Percentiles rank a stretch among this genome's conserved stretches.
Evolutionary conservation across 2,329 filamentous ascomycete genomes (phyloP).

Genomic region (Neophaeococcomyces aloes): DNA sequence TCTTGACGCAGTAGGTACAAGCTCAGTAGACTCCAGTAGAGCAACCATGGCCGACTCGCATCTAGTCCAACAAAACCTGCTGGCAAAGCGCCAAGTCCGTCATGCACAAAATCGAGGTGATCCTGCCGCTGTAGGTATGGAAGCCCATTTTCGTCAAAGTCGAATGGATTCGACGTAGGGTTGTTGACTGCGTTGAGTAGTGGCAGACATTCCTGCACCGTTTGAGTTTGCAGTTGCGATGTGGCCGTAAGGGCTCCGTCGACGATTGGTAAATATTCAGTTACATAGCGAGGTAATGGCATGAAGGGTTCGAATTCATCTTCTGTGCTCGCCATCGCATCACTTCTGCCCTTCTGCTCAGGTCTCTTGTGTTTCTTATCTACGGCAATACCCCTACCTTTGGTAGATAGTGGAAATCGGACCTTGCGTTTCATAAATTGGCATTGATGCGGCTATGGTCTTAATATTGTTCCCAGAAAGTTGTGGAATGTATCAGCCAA

Average conservation of each 20-base stretch:
- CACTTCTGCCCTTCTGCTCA: too few relatives aligned
- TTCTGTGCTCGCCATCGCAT: not conserved
- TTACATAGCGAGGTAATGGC: constrained; percentile 31
- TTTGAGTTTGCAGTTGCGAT: constrained; percentile 57
- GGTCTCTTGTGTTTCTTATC: too few relatives aligned
- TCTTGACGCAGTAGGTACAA: constrained; percentile 70
- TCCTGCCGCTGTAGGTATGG: constrained; percentile 58
- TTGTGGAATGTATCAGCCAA: too few relatives aligned
- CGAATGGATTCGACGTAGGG: constrained; percentile 33
- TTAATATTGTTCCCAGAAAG: constrained; percentile 4
- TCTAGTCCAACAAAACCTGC: constrained; percentile 63
- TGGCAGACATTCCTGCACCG: constrained; percentile 57
- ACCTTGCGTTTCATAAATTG: not conserved
- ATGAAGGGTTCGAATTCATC: constrained; percentile 7
- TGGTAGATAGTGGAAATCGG: not conserved
- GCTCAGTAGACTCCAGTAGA: constrained; percentile 81
- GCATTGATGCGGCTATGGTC: not conserved
- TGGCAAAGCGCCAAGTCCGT: constrained; percentile 51
- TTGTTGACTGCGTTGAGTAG: constrained; percentile 44
- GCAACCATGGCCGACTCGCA: constrained; percentile 81
- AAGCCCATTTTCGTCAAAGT: constrained; percentile 61
- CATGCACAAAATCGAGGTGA: constrained; percentile 41
- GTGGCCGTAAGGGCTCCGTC: constrained; percentile 60
- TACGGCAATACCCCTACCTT: not conserved
- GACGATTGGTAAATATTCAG: constrained; percentile 47